Base-by-base conservation (phyloP, 2,329 filamentous ascomycete species). In the Microdochium bolleyi region DNA sequence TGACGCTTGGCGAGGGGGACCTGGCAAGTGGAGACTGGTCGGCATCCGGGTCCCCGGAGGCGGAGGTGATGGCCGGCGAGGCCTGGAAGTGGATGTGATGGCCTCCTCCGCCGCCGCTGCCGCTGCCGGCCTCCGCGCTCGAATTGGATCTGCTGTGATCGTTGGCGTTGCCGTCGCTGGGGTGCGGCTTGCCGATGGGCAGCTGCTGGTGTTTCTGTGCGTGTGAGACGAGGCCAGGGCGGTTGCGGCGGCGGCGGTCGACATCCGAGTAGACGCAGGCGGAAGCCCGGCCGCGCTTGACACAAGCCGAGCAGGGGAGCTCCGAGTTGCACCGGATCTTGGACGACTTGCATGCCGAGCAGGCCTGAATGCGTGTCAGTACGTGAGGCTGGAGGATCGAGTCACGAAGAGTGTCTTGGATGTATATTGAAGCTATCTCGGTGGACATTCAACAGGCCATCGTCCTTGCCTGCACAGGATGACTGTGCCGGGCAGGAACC, bases 301-400 rank as follows among this genome's bases (percentile, higher is more conserved):
- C 34, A 37, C 52, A 53, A 3, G 52, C 48, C n/a, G 52, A 48
- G 52, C 52, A 53, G 24, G 52, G 52, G 14, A 30, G 24, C 22
- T 46, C 48, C 27, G 52, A 53, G 37, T 53, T 49, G 52, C 52
- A 53, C 24, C 52, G 48, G 37, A 50, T 53, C 49, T 53, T 53
- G 24, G 50, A 49, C 19, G 49, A 49, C 49, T 53, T 53, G 38
- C 52, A 53, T 22, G 52, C 48, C 34, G 49, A 41, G 49, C 52
- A 53, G 24, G 52, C 52, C 52, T 46, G 41, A 7, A 8, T 46
- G 41, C 10, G 41, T 22, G 27, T 30, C 27, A 30, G 27, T 30
- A 11, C 19, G 19, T 13, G 41, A 46, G 16, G 41, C 16, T 22
- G 41, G n/a, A 46, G 41, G 14, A 7, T 10, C 7, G 37, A 41